phyloP scores from a whole-genome alignment of 352 stramenopile genomes.

The Pythium brassicae region DNA sequence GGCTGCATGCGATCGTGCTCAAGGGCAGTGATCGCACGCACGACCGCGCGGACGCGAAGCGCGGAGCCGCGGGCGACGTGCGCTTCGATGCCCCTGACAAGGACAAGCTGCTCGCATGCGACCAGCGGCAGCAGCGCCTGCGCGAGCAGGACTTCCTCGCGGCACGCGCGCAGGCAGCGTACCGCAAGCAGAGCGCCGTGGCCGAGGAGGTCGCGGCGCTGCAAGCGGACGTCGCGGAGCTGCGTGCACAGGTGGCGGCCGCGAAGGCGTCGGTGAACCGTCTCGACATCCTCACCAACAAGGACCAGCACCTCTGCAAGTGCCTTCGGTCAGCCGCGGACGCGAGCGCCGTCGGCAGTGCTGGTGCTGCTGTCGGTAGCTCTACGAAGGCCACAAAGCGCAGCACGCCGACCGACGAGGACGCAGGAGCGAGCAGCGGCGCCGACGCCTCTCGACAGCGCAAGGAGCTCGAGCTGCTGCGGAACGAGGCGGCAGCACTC shows the following conservation, averaged over 20 bases:
- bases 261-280: constrained; percentile 32
- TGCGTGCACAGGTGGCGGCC: constrained; percentile 33
- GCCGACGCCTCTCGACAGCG: constrained; percentile 18
- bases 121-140: constrained; percentile 33
- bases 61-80: constrained; percentile 7
- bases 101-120: constrained; percentile 39
- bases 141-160: constrained; percentile 57
- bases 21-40: constrained; percentile 1
- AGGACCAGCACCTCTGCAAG: constrained; percentile 50
- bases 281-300: constrained; percentile 51
- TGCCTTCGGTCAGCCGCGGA: constrained; percentile 25
- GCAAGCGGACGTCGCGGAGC: constrained; percentile 32
- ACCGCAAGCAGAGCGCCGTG: constrained; percentile 46
- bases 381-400: constrained; percentile 2
- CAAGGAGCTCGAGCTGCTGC: constrained; percentile 39
- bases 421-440: constrained; percentile 6
- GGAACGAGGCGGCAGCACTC: constrained; percentile 27
- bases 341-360: background rate
- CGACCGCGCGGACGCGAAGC: background rate
- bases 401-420: constrained; percentile 5
- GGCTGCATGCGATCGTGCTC: constrained; percentile 32
- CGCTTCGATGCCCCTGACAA: constrained; percentile 27
- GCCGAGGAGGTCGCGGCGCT: constrained; percentile 50
- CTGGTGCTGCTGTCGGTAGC: background rate
- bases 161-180: constrained; percentile 56